phyloP scores from a whole-genome alignment of 345 rosid species.

The Aethionema arabicum region DNA sequence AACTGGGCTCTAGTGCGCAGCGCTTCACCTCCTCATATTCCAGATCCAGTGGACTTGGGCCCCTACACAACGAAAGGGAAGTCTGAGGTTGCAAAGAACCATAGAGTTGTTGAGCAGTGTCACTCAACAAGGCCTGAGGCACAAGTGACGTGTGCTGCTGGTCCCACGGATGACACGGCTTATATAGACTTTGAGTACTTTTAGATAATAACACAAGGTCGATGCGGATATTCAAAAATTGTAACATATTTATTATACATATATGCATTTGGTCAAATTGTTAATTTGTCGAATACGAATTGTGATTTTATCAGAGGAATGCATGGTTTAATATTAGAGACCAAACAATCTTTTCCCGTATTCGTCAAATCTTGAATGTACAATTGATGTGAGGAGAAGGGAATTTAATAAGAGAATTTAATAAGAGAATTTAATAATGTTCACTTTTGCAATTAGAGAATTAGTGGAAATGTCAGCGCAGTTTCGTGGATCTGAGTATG shows the following conservation, averaged over 20 bases:
- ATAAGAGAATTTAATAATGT: no score
- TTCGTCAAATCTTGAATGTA: no score
- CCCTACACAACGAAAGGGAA: slow-evolving; percentile 51
- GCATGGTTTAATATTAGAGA: no score
- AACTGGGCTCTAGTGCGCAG: slow-evolving; percentile 94
- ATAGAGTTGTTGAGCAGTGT: slow-evolving; percentile 33
- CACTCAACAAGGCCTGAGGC: slow-evolving; percentile 21
- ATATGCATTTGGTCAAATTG: slow-evolving; percentile 25
- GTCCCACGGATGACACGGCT: slow-evolving; percentile 46
- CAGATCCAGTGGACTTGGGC: slow-evolving; percentile 73
- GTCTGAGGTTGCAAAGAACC: slow-evolving; percentile 5
- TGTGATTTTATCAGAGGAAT: no score
- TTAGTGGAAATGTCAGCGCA: no score
- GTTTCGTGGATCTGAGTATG: no score
- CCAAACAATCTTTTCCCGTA: no score
- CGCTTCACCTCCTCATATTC: slow-evolving; percentile 86
- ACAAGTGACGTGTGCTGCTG: slow-evolving; percentile 35
- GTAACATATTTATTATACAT: no score
- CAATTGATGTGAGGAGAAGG: no score
- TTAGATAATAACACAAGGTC: slow-evolving; percentile 33
- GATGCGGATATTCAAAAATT: no score
- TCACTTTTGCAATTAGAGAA: no score
- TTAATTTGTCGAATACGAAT: slow-evolving; percentile 1
- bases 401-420: no score
- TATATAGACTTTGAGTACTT: slow-evolving; percentile 71